Percentiles rank a stretch among this genome's conserved stretches.
phyloP scores from a whole-genome alignment of 2,329 filamentous ascomycete species.

The Didymella keratinophila region DNA sequence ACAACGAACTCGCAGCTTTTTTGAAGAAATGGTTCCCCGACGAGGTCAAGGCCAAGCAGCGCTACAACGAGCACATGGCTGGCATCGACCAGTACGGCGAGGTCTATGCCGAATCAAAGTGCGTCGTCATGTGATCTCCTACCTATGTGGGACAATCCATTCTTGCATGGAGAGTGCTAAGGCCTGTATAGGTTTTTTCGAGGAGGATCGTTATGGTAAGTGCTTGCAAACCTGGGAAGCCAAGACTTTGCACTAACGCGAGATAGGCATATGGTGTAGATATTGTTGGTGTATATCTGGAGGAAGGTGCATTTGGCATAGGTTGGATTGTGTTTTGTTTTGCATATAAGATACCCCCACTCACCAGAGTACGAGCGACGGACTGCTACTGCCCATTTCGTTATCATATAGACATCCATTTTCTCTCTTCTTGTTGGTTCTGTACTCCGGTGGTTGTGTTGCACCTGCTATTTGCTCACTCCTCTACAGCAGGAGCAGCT shows the following conservation, averaged over 20 bases:
- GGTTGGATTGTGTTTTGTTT: background rate
- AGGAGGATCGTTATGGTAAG: background rate
- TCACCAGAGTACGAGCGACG: background rate
- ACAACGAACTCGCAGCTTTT: slow-evolving; percentile 71
- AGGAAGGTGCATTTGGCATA: background rate
- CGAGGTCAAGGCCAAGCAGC: slow-evolving; percentile 67
- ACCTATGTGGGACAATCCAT: no score
- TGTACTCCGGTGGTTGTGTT: background rate
- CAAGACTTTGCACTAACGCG: background rate
- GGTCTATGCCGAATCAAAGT: slow-evolving; percentile 65
- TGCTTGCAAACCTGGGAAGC: background rate
- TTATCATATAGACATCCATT: background rate
- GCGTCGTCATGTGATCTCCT: slow-evolving; percentile 63
- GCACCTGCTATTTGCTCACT: background rate
- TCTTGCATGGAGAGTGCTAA: background rate
- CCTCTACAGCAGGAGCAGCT: no score
- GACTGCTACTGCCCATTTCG: background rate
- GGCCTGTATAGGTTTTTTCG: background rate
- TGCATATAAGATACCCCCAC: background rate
- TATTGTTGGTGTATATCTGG: background rate
- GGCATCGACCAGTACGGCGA: slow-evolving; percentile 76
- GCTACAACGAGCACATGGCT: slow-evolving; percentile 77
- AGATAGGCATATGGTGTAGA: background rate
- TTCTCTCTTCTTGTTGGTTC: no score
- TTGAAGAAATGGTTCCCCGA: slow-evolving; percentile 80